Conservation (phyloP, 495 filamentous ascomycete genomes). For the Daldinia caldariorum region DNA sequence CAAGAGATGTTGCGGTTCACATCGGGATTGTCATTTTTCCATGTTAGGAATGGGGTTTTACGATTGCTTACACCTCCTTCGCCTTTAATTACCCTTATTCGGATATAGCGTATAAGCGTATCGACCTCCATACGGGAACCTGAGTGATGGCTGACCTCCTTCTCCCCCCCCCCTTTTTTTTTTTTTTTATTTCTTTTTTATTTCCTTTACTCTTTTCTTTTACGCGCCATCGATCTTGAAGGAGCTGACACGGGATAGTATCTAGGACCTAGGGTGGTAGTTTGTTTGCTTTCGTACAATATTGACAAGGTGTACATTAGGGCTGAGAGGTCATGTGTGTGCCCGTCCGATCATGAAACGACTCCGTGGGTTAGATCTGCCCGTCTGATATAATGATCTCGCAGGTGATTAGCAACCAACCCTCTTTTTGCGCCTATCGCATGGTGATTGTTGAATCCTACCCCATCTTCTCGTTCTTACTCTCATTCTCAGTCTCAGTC, state of each 20-base stretch:
- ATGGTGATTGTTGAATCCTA: constrained; percentile 6
- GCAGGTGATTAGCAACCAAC: constrained; percentile 21
- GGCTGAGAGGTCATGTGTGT: constrained; percentile 39
- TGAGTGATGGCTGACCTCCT: constrained; percentile 20
- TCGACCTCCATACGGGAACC: constrained; percentile 31
- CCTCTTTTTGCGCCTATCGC: not conserved
- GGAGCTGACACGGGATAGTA: constrained; percentile 21
- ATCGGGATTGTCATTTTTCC: constrained; percentile 13
- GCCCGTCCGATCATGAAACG: constrained; percentile 36
- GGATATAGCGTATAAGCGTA: constrained; percentile 8
- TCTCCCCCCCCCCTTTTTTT: too few relatives aligned
- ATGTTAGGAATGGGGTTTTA: constrained; percentile 6
- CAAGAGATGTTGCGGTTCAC: not conserved
- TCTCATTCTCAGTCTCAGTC: too few relatives aligned
- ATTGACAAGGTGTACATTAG: constrained; percentile 26
- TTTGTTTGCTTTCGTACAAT: not conserved
- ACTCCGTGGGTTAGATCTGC: constrained; percentile 42
- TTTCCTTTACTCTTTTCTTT: not conserved
- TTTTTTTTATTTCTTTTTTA: not conserved
- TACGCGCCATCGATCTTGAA: constrained; percentile 1
- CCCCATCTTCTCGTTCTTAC: not conserved
- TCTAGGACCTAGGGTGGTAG: not conserved
- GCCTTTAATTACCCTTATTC: constrained; percentile 30
- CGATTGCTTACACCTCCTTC: constrained; percentile 29
- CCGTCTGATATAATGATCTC: constrained; percentile 33